These are phyloP conservation scores for Suillus luteus DNA, from an alignment of 768 basidiomycete species.

Conservation along the genomic window DNA sequence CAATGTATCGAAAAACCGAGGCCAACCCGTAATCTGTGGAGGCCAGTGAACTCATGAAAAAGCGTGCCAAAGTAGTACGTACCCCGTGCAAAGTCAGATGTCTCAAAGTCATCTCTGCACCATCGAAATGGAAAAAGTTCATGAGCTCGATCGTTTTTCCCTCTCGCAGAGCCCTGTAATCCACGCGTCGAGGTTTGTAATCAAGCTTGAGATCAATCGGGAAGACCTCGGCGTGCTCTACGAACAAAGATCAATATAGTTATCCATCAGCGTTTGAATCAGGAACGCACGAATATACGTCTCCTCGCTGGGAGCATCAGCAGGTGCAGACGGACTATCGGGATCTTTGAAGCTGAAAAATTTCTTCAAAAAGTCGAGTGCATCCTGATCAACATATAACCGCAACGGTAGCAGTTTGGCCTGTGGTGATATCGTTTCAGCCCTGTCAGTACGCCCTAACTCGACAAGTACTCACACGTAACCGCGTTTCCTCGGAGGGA, in stretches of 20 bases:
- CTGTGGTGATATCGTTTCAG: conserved; percentile 39
- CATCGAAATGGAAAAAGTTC: conserved; percentile 99
- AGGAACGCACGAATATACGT: conserved; percentile 70
- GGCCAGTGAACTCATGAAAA: conserved; percentile 5
- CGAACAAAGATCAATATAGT: conserved; percentile 9
- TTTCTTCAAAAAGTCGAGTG: conserved; percentile 95
- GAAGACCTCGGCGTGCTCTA: conserved; percentile 93
- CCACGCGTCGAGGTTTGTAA: conserved; percentile 96
- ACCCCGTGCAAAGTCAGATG: conserved; percentile 93
- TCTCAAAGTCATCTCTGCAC: conserved; percentile 95
- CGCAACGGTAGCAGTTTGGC: conserved; percentile 89
- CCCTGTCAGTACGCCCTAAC: conserved; percentile 6
- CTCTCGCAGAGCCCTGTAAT: conserved; percentile 86
- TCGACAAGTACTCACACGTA: conserved; percentile 57
- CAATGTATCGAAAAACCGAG: conserved; percentile 83
- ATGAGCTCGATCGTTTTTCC: conserved; percentile 95
- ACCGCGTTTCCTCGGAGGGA: conserved; percentile 72
- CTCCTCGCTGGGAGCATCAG: conserved; percentile 45
- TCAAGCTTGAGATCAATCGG: conserved; percentile 95
- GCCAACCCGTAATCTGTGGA: conserved; percentile 87
- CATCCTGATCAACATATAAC: conserved; percentile 97
- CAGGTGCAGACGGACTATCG: conserved; percentile 37
- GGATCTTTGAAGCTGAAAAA: conserved; percentile 89
- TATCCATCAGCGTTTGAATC: conserved; percentile 7
- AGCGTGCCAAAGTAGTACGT: conserved; percentile 35